Evolutionary conservation across 2,329 filamentous ascomycete species (phyloP), one percentile per base, ranked within the genome.

Genomic region (Cytospora paraplurivora): DNA sequence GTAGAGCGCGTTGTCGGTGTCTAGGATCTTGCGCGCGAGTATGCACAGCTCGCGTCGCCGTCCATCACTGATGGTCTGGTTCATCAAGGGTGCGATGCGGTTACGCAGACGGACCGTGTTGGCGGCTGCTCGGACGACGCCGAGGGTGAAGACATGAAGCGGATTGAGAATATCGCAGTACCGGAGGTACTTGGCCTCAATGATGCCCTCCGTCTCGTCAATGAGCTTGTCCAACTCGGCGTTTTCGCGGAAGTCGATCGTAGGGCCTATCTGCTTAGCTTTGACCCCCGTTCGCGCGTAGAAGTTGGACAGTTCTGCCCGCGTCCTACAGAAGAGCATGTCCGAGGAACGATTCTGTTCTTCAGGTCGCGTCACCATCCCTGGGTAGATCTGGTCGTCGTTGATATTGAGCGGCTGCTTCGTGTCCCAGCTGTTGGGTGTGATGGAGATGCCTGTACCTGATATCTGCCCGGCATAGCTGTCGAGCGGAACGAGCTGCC

Each of bases 401-500:
- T 76, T 72, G 44, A 78, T 67, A 63, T 78, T 77, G 0, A 75
- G 68, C 12, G 75, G 75, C 57, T 69, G 68, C 50, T 68, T 70
- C 8, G 73, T 75, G 55, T 77, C 73, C 69, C 71, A 73, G 1
- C 50, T 57, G 12, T 67, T 68, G 0, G 70, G 69, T 2, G 67
- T 34, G 2, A 69, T 58, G 6, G 62, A 50, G 19, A 72, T 66
- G 35, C 69, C 65, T 0, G 66, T 66, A 1, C 72, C 72, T 3
- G 69, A 69, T 37, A 72, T 65, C 32, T 72, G 69, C 32, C 66
- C 68, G 13, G 72, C 68, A 13, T 64, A 54, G 1, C 67, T 69
- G 21, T 74, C 72, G 15, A 73, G 80, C n/a, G 81, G 72, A 1
- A 82, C 69, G 2, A 86, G 72, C 19, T 81, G 77, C 81, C 81